These are phyloP conservation scores for Alternaria sp. DNA, from an alignment of 2,329 filamentous ascomycete genomes.

Conservation along the genomic window DNA sequence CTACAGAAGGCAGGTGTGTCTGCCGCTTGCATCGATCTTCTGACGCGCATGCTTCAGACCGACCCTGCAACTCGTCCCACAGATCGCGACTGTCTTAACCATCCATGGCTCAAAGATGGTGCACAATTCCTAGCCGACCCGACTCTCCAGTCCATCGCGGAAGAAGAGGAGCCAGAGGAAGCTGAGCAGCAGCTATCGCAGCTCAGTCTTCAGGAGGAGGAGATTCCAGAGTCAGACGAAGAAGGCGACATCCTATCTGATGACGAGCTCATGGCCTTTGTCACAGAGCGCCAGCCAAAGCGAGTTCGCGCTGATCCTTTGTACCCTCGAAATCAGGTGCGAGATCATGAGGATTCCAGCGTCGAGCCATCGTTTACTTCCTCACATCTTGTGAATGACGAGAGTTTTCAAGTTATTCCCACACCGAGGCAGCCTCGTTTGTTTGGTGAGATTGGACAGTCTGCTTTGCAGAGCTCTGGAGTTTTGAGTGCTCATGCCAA, in stretches of 20 bases:
- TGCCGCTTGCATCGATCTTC: slow-evolving; percentile 73
- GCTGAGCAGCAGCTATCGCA: slow-evolving; percentile 52
- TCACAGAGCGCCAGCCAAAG: slow-evolving; percentile 53
- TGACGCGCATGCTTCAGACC: slow-evolving; percentile 81
- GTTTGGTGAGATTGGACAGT: slow-evolving; percentile 69
- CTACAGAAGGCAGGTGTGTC: slow-evolving; percentile 70
- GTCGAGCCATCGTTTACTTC: slow-evolving; percentile 50
- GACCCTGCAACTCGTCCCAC: slow-evolving; percentile 81
- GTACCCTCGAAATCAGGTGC: slow-evolving; percentile 51
- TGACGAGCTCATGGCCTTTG: slow-evolving; percentile 46
- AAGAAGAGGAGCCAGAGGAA: slow-evolving; percentile 70
- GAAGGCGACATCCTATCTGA: slow-evolving; percentile 42
- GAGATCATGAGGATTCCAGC: slow-evolving; percentile 51
- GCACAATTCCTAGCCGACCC: slow-evolving; percentile 49
- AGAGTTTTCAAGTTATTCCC: slow-evolving; percentile 41
- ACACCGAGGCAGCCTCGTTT: slow-evolving; percentile 53
- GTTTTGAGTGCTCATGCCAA: slow-evolving; percentile 50
- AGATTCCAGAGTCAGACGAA: slow-evolving; percentile 38
- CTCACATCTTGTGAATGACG: slow-evolving; percentile 37
- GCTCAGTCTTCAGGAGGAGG: slow-evolving; percentile 64
- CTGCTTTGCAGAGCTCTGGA: slow-evolving; percentile 63
- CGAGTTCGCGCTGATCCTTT: slow-evolving; percentile 54
- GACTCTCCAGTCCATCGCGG: slow-evolving; percentile 52
- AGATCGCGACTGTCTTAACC: slow-evolving; percentile 72
- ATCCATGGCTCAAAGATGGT: slow-evolving; percentile 75